Percentiles rank a stretch among this genome's conserved stretches.
These are phyloP conservation scores for Cryptosporidium andersoni DNA, from an alignment of 169 alveolate genomes.

Conservation along the genomic window DNA sequence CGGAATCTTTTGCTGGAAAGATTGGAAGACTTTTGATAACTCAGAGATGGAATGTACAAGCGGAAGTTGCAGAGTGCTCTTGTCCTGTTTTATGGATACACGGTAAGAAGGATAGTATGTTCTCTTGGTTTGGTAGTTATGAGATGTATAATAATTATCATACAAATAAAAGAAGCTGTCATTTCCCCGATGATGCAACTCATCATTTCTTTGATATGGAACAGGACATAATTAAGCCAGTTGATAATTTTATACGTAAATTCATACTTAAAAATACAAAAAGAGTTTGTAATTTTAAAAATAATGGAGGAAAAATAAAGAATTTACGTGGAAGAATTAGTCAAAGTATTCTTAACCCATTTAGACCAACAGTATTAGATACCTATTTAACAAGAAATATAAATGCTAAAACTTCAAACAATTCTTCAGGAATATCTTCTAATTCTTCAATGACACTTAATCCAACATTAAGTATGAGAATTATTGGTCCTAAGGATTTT, in stretches of 20 bases:
- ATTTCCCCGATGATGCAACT: conserved; percentile 75
- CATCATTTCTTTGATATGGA: conserved; percentile 73
- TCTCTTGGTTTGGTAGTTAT: conserved; percentile 71
- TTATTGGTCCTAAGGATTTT: conserved; percentile 55
- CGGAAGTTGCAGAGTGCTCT: conserved; percentile 72
- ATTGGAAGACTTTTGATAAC: conserved; percentile 73
- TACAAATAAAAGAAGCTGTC: conserved; percentile 69
- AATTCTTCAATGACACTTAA: background rate
- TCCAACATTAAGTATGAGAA: conserved; percentile 1
- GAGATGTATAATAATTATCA: conserved; percentile 71
- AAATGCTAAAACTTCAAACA: conserved; percentile 8
- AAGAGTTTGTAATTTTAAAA: conserved; percentile 1
- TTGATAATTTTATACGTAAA: conserved; percentile 60
- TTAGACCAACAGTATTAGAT: conserved; percentile 64
- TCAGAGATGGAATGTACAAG: conserved; percentile 74
- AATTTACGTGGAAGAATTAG: conserved; percentile 1
- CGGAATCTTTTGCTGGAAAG: conserved; percentile 73
- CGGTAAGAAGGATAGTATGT: conserved; percentile 73
- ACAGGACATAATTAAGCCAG: conserved; percentile 70
- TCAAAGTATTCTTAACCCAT: conserved; percentile 27
- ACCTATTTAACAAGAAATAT: conserved; percentile 57
- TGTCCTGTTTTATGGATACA: conserved; percentile 78
- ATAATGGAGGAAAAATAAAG: conserved; percentile 31
- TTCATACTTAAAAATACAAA: conserved; percentile 41
- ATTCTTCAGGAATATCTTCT: background rate